These are phyloP conservation scores for Favolaschia claudopus DNA, from an alignment of 768 basidiomycete species.

Conservation along the genomic window DNA sequence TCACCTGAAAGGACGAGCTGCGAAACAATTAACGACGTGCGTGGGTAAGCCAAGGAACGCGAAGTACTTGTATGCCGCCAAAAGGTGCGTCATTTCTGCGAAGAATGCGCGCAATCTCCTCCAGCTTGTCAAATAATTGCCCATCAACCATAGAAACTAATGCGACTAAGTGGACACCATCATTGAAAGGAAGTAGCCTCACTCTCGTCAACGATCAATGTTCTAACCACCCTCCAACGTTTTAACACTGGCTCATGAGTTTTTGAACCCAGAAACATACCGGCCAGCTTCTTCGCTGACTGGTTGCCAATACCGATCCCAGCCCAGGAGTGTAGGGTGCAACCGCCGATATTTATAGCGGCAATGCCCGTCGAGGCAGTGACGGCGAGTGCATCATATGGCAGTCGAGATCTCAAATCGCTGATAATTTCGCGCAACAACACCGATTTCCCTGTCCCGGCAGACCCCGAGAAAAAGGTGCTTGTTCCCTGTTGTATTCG, in stretches of 20 bases:
- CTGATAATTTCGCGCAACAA: conserved; percentile 78
- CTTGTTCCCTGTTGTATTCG: conserved; percentile 66
- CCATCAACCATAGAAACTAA: conserved; percentile 96
- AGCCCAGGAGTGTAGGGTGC: conserved; percentile 84
- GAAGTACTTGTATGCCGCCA: conserved; percentile 82
- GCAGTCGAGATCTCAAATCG: conserved; percentile 41
- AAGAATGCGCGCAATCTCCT: conserved; percentile 66
- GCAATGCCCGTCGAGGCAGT: conserved; percentile 87
- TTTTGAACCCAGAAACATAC: conserved; percentile 57
- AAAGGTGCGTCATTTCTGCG: conserved; percentile 67
- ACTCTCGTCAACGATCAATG: conserved; percentile 90
- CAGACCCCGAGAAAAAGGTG: conserved; percentile 89
- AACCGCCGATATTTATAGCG: conserved; percentile 82
- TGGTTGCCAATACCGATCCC: conserved; percentile 81
- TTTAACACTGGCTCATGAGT: conserved; percentile 48
- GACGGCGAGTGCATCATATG: conserved; percentile 59
- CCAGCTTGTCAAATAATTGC: conserved; percentile 80
- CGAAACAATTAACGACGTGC: neutral
- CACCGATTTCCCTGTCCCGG: conserved; percentile 88
- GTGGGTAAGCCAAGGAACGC: neutral
- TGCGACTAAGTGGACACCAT: neutral
- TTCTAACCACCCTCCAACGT: conserved; percentile 69
- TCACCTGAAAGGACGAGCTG: conserved; percentile 88
- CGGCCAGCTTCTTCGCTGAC: conserved; percentile 54
- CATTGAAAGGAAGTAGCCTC: conserved; percentile 26